Base-by-base conservation (phyloP, 2,329 filamentous ascomycete genomes). In the Epichloe baconii region DNA sequence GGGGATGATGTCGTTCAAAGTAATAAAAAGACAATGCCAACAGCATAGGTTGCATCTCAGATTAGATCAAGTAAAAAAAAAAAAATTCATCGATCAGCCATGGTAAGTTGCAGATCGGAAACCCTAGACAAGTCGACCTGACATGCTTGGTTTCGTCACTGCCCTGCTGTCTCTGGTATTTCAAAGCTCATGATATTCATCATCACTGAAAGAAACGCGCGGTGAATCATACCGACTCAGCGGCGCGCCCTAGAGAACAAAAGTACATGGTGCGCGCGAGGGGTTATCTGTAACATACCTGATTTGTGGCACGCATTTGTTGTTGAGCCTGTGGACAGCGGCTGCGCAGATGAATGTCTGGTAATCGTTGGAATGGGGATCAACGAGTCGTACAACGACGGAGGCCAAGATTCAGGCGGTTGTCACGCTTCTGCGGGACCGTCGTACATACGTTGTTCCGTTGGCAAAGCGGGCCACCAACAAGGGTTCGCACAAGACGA, bases 1-100 rank as follows among this genome's bases (percentile, higher is more conserved):
- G 50, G 55, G 35, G 52, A 56, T 50, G 54, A 55, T 51, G 52
- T 49, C 34, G 53, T 50, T 43, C 44, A 50, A 44, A 58, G 54
- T 26, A 52, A 48, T 31, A 49, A 54, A 42, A 53, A 55, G 50
- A 48, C 52, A 44, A 59, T 38, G 10, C 41, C 31, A n/a, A 26
- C 8, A 19, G 21, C n/a, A 36, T 47, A 35, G 37, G 23, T 15
- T 19, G 21, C 26, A 31, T 52, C 47, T 80, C 77, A 80, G 77
- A 80, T 80, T 80, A 80, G 78, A 80, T 81, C 77, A 80, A 80
- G 77, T 80, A 73, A 54, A 46, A 54, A 46, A 49, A 47, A 68
- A 53, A 23, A 6, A 68, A 59, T 54, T 68, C 66, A 69, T 60
- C 54, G 64, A 61, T 57, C 54, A 55, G 57, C 54, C 59, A 46